A percentile compares a stretch with the other conserved stretches of the same genome.
Conservation (phyloP, 2,329 filamentous ascomycete genomes). For the Fusarium zealandicum region DNA sequence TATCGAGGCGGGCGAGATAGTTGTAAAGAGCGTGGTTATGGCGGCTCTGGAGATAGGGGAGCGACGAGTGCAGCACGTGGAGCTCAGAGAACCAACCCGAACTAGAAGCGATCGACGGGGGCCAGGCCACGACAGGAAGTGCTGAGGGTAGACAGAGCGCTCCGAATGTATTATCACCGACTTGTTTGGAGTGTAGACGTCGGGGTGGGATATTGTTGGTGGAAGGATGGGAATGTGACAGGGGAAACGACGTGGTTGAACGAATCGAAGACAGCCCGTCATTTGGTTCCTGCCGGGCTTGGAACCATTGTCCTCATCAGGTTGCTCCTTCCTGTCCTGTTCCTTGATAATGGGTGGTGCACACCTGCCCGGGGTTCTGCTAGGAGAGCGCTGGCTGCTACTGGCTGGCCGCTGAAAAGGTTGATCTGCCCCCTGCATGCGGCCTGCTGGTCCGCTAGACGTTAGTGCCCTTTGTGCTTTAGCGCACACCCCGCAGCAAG, state of each 20-base stretch:
- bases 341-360: conserved; percentile 28
- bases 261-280: conserved; percentile 13
- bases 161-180: neutral
- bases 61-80: conserved; percentile 35
- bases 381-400: conserved; percentile 7
- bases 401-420: conserved; percentile 21
- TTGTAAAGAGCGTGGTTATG: conserved; percentile 31
- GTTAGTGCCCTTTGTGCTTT: conserved; percentile 35
- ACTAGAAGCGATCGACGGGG: conserved; percentile 37
- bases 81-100: conserved; percentile 35
- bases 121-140: conserved; percentile 10
- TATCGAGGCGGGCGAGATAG: conserved; percentile 20
- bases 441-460: conserved; percentile 35
- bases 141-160: neutral
- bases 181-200: neutral
- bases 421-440: conserved; percentile 38
- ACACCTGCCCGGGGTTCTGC: conserved; percentile 16
- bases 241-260: neutral
- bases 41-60: conserved; percentile 36
- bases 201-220: neutral
- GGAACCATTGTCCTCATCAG: neutral
- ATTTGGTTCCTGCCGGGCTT: conserved; percentile 19
- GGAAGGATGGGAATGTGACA: too few species aligned
- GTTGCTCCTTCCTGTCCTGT: conserved; percentile 34
- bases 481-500: conserved; percentile 36